Evolutionary conservation across 768 basidiomycete genomes (phyloP), one percentile per base, ranked within the genome.

Genomic region (Boletus rex-veris): DNA sequence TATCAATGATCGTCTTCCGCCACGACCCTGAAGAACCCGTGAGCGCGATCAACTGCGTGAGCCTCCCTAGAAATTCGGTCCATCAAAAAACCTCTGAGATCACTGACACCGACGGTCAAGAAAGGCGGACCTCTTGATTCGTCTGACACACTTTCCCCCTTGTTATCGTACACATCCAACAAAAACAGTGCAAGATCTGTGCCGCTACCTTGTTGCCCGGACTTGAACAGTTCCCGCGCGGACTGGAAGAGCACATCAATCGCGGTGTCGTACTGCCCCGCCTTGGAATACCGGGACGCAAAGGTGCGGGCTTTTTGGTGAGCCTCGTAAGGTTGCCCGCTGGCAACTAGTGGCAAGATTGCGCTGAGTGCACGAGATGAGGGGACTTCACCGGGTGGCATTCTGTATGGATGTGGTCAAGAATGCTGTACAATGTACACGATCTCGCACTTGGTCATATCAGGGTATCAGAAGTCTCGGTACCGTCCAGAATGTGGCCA

Each of bases 281-380:
- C 82, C 75, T 93, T 92, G 47, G 79, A 76, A 68, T 92, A 92
- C 62, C 95, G 81, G 4, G 94, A 86, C 5, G 92, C 92, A 59
- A 96, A 97, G 16, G 95, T 98, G 26, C 96, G 83, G 10, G 94
- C 92, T 73, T 98, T 98, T 71, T 98, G 95, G 63, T 98, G 96
- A 0, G 95, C 95, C 57, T 94, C 92, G 70, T 97, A 97, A 14
- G 80, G 71, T 35, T 93, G 91, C 10, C 86, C 82, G 10, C 77
- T 75, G 6, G 79, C 70, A 47, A 94, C 86, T 45, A 86, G 80
- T 11, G 84, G 91, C 53, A 88, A 74, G 59, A 89, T 91, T 10
- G 88, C 88, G 57, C 81, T 82, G 12, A 92, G 75, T 43, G 90
- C 90, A 55, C 81, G 78, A 30, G 84, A 71, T 33, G 85, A 85